Evolutionary conservation across 2,329 filamentous ascomycete species (phyloP), one percentile per base, ranked within the genome.

Genomic region (Ceratocystis papillata): DNA sequence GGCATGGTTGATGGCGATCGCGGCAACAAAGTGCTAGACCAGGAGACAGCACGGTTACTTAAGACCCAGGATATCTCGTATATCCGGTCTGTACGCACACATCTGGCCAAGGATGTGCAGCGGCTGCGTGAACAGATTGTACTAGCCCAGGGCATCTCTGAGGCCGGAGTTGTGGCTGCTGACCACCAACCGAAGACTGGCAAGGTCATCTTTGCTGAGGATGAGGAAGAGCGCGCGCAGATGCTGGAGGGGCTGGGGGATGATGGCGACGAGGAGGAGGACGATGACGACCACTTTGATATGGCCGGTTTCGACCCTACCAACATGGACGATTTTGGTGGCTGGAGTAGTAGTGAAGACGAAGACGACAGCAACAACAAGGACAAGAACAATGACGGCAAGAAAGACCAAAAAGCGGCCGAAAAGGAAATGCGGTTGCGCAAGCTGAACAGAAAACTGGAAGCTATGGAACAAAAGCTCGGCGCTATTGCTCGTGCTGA

Each of bases 51-150:
- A 28, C 78, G 85, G 22, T 76, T 87, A 25, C 79, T 87, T 69
- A 88, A 88, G 77, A 88, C 85, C 1, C 86, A 88, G 74, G 86
- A 88, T 71, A 73, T 86, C 37, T 84, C 81, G 1, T 88, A 88
- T 72, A 73, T 87, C 30, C 77, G 85, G 68, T 85, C 83, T 25
- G 81, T 84, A 78, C 77, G 82, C 66, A 86, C 85, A 69, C 78
- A 84, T 30, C 78, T 81, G 2, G 72, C 76, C 67, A 86, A 85
- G 72, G 83, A 87, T 69, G 80, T 85, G 1, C 76, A 77, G 50
- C 74, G 71, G 64, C 72, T 87, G 30, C 80, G 86, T 74, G 78
- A 83, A 74, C 77, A 80, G 67, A 76, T 81, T 1, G 76, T 83
- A 7, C 72, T 82, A 2, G 75, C 80, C 5, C 76, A 74, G 20